A percentile compares a stretch with the other conserved stretches of the same genome.
These are phyloP conservation scores for Oligophagozyma castellii DNA, from an alignment of 1,139 yeast species.

Conservation along the genomic window DNA sequence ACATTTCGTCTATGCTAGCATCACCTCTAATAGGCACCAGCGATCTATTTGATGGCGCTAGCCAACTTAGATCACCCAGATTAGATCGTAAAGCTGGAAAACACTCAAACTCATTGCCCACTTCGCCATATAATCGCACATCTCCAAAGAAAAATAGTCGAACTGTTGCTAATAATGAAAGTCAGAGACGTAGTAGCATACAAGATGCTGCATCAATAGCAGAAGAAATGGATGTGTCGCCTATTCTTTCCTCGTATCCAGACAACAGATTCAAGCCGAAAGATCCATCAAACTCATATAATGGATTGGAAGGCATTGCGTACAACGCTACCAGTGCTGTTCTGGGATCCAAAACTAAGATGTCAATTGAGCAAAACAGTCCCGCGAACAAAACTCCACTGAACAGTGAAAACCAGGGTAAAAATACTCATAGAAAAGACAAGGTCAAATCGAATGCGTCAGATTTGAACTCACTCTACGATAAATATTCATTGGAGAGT, in stretches of 20 bases:
- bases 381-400: not conserved
- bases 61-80: slow-evolving; percentile 6
- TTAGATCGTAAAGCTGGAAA: slow-evolving; percentile 3
- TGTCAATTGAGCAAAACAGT: not conserved
- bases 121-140: no score
- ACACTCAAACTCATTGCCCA: not conserved
- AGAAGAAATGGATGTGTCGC: not conserved
- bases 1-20: slow-evolving; percentile 43
- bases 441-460: slow-evolving; percentile 2
- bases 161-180: not conserved
- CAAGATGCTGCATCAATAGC: not conserved
- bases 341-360: not conserved
- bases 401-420: not conserved
- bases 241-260: not conserved
- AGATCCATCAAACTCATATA: not conserved
- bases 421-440: slow-evolving; percentile 1
- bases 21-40: slow-evolving; percentile 29
- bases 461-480: slow-evolving; percentile 2
- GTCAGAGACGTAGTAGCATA: not conserved
- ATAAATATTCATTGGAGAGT: slow-evolving; percentile 2
- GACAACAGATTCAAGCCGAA: not conserved
- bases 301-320: no score
- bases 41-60: slow-evolving; percentile 24
- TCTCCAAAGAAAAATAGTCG: not conserved
- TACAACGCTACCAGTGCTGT: not conserved